These are phyloP conservation scores for Xanthoceras sorbifolium DNA, from an alignment of 345 rosid genomes.

Conservation along the genomic window DNA sequence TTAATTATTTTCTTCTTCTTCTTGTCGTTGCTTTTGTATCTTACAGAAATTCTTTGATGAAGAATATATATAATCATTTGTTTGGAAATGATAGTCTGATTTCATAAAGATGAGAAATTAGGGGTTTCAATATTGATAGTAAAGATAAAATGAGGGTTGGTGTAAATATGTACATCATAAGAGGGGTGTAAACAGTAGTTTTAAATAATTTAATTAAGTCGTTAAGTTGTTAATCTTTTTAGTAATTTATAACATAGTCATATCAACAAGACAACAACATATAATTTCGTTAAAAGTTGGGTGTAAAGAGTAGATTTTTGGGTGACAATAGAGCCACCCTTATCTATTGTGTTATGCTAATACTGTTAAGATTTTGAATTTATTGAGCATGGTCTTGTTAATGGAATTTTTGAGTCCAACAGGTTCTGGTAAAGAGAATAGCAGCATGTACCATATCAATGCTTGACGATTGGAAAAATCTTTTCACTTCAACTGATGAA, in stretches of 20 bases:
- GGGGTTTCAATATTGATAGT: not conserved
- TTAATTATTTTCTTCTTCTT: too few species aligned
- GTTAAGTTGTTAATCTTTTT: not conserved
- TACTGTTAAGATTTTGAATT: not conserved
- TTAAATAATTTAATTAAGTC: not conserved
- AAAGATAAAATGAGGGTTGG: not conserved
- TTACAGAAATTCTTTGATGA: not conserved
- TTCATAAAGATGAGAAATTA: not conserved
- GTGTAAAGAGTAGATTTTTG: too few species aligned
- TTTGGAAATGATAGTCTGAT: not conserved
- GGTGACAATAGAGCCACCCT: too few species aligned
- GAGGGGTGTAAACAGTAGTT: not conserved
- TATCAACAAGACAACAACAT: too few species aligned
- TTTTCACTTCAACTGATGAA: slow-evolving; percentile 8
- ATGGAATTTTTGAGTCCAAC: not conserved
- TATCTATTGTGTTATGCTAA: not conserved
- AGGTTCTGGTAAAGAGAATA: slow-evolving; percentile 39
- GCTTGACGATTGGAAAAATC: slow-evolving; percentile 41
- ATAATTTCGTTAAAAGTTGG: too few species aligned
- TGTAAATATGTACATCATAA: not conserved
- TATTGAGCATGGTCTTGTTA: not conserved
- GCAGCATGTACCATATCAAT: slow-evolving; percentile 24
- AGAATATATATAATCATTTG: not conserved
- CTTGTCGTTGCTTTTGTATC: too few species aligned
- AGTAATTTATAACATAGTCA: too few species aligned